phyloP scores from a whole-genome alignment of 2,329 filamentous ascomycete genomes.

The Claviceps digitariae region DNA sequence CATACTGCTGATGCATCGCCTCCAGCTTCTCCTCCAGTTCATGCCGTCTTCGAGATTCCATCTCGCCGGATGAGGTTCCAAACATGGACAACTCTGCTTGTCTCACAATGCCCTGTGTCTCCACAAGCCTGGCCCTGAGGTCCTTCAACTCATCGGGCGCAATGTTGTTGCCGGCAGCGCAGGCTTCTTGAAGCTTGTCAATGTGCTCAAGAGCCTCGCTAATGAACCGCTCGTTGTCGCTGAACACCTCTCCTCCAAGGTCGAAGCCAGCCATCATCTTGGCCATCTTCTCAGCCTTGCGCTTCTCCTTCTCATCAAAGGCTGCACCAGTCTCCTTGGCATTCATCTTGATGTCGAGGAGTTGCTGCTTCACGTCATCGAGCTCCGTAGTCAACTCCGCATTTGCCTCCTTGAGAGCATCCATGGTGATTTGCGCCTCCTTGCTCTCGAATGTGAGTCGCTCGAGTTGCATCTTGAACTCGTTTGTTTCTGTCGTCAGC shows the following conservation, averaged over 20 bases:
- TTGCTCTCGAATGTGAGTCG: conserved; percentile 92
- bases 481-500: conserved; percentile 73
- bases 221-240: conserved; percentile 79
- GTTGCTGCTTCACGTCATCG: conserved; percentile 90
- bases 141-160: conserved; percentile 68
- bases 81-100: conserved; percentile 83
- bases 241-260: conserved; percentile 82
- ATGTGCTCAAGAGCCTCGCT: conserved; percentile 73
- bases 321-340: conserved; percentile 85
- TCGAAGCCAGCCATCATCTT: conserved; percentile 99
- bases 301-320: conserved; percentile 93
- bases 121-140: conserved; percentile 65
- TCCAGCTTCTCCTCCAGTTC: conserved; percentile 68
- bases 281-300: conserved; percentile 98
- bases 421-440: conserved; percentile 95
- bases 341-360: conserved; percentile 91
- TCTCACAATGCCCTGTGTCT: conserved; percentile 82
- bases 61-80: conserved; percentile 49
- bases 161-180: conserved; percentile 63
- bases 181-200: conserved; percentile 64
- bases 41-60: conserved; percentile 53
- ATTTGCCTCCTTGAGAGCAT: conserved; percentile 92
- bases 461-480: conserved; percentile 93
- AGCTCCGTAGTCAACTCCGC: conserved; percentile 80
- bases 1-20: conserved; percentile 68